Evolutionary conservation across 2,329 filamentous ascomycete genomes (phyloP), one percentile per base, ranked within the genome.

Genomic region (Ophiocordyceps camponoti-leonardi): DNA sequence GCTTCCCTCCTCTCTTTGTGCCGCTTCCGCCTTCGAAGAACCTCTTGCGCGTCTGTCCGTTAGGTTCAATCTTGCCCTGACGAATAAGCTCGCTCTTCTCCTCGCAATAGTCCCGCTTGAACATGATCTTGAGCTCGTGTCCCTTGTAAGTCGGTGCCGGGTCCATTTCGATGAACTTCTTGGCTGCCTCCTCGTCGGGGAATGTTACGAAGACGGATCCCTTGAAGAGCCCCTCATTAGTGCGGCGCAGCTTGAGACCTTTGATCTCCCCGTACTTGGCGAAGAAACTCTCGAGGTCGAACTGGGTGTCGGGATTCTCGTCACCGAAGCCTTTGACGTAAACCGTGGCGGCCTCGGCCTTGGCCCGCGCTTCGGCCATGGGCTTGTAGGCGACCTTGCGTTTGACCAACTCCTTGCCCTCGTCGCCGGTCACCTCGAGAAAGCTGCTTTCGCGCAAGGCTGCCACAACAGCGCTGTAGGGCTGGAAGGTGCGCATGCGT

Each of bases 151-250:
- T 77, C 48, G 92, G 92, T 62, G 83, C 80, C 19, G 85, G 81
- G 46, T 94, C 83, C 39, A 86, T 67, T 14, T 69, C 77, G 49
- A 95, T 67, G 66, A 98, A 98, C 48, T 79, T 78, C 61, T 87
- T 73, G 56, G 85, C 81, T 20, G 77, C 73, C 53, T 93, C 85
- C 57, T 87, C 81, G 44, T 77, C 76, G 50, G 77, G 73, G 62
- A 96, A 98, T 64, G 95, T 90, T 52, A 94, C 86, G 59, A 95
- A 96, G 48, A 94, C 86, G 53, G 86, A 94, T 54, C 90, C 87
- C 74, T 98, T 98, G 79, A 96, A 98, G 45, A 73, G 67, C 56
- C 79, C 79, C 49, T 80, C 68, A 41, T 73, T 71, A 43, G 70
- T 71, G 52, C 92, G 86, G 53, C 93, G 86, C 50, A 98, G 82